Percentiles rank a stretch among this genome's conserved stretches.
Conservation (phyloP, 139 green algal genomes). For the Closterium sp. region DNA sequence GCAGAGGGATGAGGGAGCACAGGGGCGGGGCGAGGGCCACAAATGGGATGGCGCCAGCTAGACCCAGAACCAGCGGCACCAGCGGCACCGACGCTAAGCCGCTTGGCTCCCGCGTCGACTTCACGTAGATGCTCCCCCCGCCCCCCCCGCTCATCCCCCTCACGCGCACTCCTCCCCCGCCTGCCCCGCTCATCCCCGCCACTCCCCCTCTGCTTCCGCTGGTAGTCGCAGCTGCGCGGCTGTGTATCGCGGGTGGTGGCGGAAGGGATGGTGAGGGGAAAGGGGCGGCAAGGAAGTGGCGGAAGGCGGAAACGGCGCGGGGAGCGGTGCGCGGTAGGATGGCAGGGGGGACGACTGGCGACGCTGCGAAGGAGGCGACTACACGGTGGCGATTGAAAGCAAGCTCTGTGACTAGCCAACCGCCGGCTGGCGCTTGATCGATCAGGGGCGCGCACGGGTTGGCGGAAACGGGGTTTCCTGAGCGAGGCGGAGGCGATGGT, state of each 20-base stretch:
- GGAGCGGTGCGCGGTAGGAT: not conserved
- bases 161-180: not conserved
- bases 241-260: not conserved
- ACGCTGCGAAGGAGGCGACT: not conserved
- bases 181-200: not conserved
- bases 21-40: conserved; percentile 65
- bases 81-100: not conserved
- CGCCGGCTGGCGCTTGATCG: too few relatives aligned
- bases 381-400: not conserved
- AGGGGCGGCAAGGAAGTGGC: not conserved
- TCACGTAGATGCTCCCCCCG: not conserved
- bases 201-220: too few relatives aligned
- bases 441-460: not conserved
- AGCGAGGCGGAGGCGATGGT: not conserved
- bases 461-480: not conserved
- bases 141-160: not conserved
- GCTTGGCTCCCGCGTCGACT: not conserved
- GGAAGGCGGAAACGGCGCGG: not conserved
- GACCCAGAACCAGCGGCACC: conserved; percentile 42
- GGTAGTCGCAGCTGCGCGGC: not conserved
- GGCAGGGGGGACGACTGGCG: not conserved
- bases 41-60: conserved; percentile 74
- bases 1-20: conserved; percentile 54
- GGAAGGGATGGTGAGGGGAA: not conserved
- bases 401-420: too few relatives aligned